These are phyloP conservation scores for Eutrema salsugineum DNA, from an alignment of 441 rosid species.

Conservation along the genomic window DNA sequence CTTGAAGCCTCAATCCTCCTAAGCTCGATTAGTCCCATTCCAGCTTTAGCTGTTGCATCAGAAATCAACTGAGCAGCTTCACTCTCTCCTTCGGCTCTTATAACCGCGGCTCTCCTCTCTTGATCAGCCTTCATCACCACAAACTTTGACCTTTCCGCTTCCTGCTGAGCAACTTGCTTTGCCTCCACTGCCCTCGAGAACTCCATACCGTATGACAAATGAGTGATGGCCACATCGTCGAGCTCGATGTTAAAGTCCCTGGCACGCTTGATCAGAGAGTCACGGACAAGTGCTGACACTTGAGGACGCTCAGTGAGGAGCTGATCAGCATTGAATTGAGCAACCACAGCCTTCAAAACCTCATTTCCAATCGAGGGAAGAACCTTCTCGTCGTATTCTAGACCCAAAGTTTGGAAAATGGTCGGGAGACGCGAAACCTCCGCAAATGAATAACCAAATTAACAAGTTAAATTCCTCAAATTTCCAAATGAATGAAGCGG, in stretches of 20 bases:
- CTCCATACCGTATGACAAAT: conserved; percentile 79
- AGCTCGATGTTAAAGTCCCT: conserved; percentile 76
- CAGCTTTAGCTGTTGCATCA: conserved; percentile 69
- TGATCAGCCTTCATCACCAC: conserved; percentile 92
- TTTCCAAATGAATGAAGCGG: background rate
- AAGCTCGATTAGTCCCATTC: conserved; percentile 82
- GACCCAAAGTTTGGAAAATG: conserved; percentile 80
- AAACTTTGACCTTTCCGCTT: conserved; percentile 86
- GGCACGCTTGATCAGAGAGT: conserved; percentile 65
- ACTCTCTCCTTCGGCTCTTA: conserved; percentile 94
- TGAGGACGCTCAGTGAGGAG: conserved; percentile 91
- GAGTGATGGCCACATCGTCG: conserved; percentile 90
- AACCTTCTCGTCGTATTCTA: conserved; percentile 87
- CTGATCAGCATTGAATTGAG: conserved; percentile 98
- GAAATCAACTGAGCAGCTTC: conserved; percentile 83
- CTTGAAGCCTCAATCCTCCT: conserved; percentile 91
- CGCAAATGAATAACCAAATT: background rate
- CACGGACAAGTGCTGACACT: conserved; percentile 80
- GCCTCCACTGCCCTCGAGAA: conserved; percentile 95
- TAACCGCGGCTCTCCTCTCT: conserved; percentile 89
- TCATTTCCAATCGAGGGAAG: conserved; percentile 94
- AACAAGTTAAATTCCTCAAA: background rate
- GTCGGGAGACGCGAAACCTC: conserved; percentile 64
- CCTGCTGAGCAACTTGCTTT: conserved; percentile 96
- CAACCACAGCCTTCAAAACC: conserved; percentile 87